phyloP scores from a whole-genome alignment of 129 eudicot species.

The Deinandra increscens region DNA sequence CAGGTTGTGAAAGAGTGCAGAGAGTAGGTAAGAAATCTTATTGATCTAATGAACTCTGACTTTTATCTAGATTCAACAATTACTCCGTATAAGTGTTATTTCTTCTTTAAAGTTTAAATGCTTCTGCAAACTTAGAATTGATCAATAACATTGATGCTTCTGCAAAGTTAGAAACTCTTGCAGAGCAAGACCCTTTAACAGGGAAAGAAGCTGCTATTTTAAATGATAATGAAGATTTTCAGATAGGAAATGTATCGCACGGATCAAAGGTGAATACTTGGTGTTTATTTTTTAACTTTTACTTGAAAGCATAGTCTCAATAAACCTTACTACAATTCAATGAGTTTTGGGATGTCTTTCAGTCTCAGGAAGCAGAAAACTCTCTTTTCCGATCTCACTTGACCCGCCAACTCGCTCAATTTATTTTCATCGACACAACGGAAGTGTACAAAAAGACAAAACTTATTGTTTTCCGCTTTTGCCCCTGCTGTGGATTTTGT shows the following conservation, averaged over 20 bases:
- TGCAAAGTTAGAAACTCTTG: constrained; percentile 24
- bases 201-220: constrained; percentile 43
- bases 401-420: constrained; percentile 69
- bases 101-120: no score
- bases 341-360: constrained; percentile 4
- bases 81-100: no score
- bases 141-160: constrained; percentile 23
- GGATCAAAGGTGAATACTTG: constrained; percentile 40
- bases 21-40: no score
- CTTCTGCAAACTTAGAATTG: no score
- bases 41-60: no score
- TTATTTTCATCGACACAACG: constrained; percentile 83
- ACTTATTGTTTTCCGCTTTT: constrained; percentile 74
- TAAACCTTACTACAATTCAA: neutral
- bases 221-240: constrained; percentile 32
- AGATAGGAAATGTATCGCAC: constrained; percentile 29
- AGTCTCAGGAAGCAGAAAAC: constrained; percentile 48
- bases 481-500: constrained; percentile 69
- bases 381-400: constrained; percentile 48
- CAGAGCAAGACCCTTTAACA: constrained; percentile 37
- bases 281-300: neutral
- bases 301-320: neutral
- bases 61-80: no score
- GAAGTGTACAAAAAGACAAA: constrained; percentile 74
- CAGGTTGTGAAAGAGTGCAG: no score